These are phyloP conservation scores for Trametes sp. DNA, from an alignment of 1,284 basidiomycete species.

Conservation along the genomic window DNA sequence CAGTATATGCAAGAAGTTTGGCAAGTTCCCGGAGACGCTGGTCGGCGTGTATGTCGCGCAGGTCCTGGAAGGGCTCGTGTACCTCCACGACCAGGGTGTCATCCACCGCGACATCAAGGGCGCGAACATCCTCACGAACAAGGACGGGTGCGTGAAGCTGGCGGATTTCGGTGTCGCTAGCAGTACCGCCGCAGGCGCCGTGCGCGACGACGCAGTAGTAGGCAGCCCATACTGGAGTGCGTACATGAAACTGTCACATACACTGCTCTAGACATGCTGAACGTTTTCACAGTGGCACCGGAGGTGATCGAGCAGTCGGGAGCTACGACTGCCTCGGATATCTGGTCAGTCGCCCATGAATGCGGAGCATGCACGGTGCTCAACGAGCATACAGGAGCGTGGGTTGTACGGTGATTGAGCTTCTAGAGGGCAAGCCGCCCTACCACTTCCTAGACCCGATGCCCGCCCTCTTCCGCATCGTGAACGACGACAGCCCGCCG, in stretches of 20 bases:
- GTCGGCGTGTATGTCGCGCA: constrained; percentile 97
- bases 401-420: constrained; percentile 96
- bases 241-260: constrained; percentile 24
- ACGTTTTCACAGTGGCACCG: constrained; percentile 80
- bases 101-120: constrained; percentile 99
- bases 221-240: constrained; percentile 97
- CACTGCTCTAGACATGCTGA: constrained; percentile 16
- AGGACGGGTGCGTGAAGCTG: constrained; percentile 95
- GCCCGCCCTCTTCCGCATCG: constrained; percentile 97
- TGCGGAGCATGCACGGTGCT: constrained; percentile 7
- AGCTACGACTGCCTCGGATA: constrained; percentile 95
- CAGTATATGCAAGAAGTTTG: constrained; percentile 95
- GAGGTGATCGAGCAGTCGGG: constrained; percentile 98
- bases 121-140: constrained; percentile 97
- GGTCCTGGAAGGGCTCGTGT: constrained; percentile 90
- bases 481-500: constrained; percentile 96
- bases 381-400: constrained; percentile 69
- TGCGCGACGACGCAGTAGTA: constrained; percentile 88
- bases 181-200: constrained; percentile 73
- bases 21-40: constrained; percentile 96
- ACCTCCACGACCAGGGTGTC: constrained; percentile 97
- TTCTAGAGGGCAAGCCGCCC: constrained; percentile 95
- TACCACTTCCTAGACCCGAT: constrained; percentile 97
- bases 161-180: constrained; percentile 94
- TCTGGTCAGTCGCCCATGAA: constrained; percentile 68